Percentiles rank a stretch among this genome's conserved stretches.
Evolutionary conservation across 495 filamentous ascomycete genomes (phyloP).

Genomic region (Podospora didyma): DNA sequence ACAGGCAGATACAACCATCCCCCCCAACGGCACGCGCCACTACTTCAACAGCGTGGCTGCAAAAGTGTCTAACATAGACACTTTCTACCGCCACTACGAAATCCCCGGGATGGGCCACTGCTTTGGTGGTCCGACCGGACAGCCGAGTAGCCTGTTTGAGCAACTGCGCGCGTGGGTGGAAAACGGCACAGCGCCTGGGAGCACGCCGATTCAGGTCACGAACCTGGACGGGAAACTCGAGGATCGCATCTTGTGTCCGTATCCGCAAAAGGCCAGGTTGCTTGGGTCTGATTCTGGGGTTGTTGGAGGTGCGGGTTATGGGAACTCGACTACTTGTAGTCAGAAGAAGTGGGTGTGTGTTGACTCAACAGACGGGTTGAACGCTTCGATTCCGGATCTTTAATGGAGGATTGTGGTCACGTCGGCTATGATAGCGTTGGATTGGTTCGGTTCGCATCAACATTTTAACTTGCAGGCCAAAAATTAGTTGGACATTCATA

Average conservation of each 20-base stretch:
- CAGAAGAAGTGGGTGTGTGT: no score
- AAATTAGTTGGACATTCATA: no score
- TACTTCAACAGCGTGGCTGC: conserved; percentile 25
- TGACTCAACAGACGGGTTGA: no score
- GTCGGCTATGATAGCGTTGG: no score
- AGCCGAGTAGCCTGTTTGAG: conserved; percentile 21
- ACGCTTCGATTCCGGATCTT: no score
- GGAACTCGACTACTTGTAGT: no score
- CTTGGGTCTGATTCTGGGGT: no score
- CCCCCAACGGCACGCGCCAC: conserved; percentile 17
- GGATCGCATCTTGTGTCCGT: conserved; percentile 23
- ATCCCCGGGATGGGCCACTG: conserved; percentile 33
- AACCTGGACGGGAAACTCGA: conserved; percentile 8
- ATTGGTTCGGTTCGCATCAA: no score
- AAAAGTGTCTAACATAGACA: conserved; percentile 8
- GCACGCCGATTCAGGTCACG: conserved; percentile 10
- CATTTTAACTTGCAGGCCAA: no score
- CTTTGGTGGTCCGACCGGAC: conserved; percentile 18
- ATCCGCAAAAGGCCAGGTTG: conserved; percentile 12
- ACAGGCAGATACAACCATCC: conserved; percentile 21
- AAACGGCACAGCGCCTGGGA: conserved; percentile 26
- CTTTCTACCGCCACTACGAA: conserved; percentile 31
- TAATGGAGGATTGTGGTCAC: no score
- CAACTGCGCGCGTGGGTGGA: conserved; percentile 34
- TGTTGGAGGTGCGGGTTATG: no score